These are phyloP conservation scores for Mycena epipterygia DNA, from an alignment of 768 basidiomycete species.

Conservation along the genomic window DNA sequence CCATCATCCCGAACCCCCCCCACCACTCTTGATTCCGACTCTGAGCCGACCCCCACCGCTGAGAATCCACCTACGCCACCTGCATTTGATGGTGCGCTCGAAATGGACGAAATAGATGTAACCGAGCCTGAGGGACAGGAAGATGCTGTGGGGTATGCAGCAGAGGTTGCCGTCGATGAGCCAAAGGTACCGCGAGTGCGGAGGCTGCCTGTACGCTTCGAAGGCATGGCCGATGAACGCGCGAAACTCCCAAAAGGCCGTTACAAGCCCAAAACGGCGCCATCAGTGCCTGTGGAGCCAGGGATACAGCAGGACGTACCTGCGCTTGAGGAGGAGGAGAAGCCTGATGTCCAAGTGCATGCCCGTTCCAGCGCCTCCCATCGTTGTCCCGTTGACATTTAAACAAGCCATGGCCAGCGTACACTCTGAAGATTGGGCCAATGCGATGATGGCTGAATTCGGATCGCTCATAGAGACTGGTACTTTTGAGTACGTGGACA, in stretches of 20 bases:
- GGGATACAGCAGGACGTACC: background rate
- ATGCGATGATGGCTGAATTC: conserved; percentile 5
- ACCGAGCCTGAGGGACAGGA: background rate
- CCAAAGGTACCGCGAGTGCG: background rate
- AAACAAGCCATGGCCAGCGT: conserved; percentile 8
- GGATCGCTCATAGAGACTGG: background rate
- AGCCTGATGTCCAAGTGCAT: conserved; percentile 8
- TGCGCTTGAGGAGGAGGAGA: conserved; percentile 17
- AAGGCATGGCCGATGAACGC: conserved; percentile 5
- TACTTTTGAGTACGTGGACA: background rate
- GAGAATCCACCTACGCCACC: too few relatives aligned
- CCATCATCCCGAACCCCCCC: background rate
- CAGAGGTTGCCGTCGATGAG: background rate
- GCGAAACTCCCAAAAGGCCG: conserved; percentile 2
- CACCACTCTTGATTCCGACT: background rate
- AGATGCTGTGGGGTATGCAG: background rate
- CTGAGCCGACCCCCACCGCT: too few relatives aligned
- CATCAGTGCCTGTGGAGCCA: background rate
- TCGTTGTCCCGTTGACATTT: conserved; percentile 1
- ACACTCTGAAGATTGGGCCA: background rate
- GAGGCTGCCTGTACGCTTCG: background rate
- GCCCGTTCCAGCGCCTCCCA: background rate
- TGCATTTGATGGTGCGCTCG: too few relatives aligned
- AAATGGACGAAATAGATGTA: too few relatives aligned
- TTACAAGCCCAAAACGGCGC: background rate